These are phyloP conservation scores for Sugiyamaella marilandica DNA, from an alignment of 805 yeast genomes.

Conservation along the genomic window DNA sequence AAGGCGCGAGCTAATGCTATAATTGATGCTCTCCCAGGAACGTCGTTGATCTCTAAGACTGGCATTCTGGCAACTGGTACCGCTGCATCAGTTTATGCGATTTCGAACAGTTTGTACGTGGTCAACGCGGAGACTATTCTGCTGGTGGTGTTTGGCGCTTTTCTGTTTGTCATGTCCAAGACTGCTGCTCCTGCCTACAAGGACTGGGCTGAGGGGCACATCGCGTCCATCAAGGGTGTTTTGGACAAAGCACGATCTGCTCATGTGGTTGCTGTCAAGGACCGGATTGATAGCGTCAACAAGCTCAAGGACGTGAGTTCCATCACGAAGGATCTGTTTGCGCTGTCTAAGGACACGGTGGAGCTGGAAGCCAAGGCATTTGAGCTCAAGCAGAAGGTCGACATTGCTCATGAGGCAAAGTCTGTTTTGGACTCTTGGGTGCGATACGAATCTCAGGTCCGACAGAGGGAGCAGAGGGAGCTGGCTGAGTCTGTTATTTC, in stretches of 20 bases:
- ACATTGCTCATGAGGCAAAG: slow-evolving; percentile 85
- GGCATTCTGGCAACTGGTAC: slow-evolving; percentile 92
- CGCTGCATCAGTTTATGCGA: slow-evolving; percentile 91
- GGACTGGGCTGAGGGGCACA: slow-evolving; percentile 86
- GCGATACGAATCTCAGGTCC: slow-evolving; percentile 93
- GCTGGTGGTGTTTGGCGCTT: slow-evolving; percentile 72
- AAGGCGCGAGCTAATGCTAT: slow-evolving; percentile 85
- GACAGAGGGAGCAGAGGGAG: slow-evolving; percentile 93
- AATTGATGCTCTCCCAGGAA: slow-evolving; percentile 91
- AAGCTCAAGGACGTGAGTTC: slow-evolving; percentile 87
- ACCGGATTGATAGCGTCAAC: slow-evolving; percentile 82
- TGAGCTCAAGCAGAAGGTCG: slow-evolving; percentile 87
- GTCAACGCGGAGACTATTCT: slow-evolving; percentile 91
- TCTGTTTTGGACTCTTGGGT: slow-evolving; percentile 98
- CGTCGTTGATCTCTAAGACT: slow-evolving; percentile 80
- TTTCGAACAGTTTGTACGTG: slow-evolving; percentile 87
- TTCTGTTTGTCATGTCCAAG: slow-evolving; percentile 72
- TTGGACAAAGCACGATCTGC: slow-evolving; percentile 83
- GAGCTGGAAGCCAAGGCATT: slow-evolving; percentile 91
- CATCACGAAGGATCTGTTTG: slow-evolving; percentile 87
- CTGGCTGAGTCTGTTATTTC: slow-evolving; percentile 80
- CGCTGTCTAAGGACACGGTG: slow-evolving; percentile 94
- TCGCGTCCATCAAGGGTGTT: slow-evolving; percentile 72
- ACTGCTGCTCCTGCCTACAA: slow-evolving; percentile 91
- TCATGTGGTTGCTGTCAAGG: slow-evolving; percentile 90